Evolutionary conservation across 352 stramenopile species (phyloP).

Genomic region (Phytophthora hybrid): DNA sequence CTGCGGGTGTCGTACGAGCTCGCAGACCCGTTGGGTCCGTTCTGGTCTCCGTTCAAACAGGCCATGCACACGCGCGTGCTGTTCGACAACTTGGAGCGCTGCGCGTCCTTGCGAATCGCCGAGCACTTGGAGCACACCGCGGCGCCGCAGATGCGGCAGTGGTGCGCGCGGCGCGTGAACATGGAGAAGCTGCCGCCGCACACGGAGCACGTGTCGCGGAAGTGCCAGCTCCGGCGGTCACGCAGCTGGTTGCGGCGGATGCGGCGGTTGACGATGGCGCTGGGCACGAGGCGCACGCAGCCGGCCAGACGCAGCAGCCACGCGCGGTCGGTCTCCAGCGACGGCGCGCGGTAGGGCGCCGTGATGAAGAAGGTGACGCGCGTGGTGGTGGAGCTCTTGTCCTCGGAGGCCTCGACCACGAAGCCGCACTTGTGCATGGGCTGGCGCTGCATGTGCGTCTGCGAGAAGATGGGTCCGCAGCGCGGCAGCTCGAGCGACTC

Average conservation of each 20-base stretch:
- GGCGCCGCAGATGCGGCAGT: conserved; percentile 80
- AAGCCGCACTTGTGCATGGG: conserved; percentile 74
- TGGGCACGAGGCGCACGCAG: conserved; percentile 65
- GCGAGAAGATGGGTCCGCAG: conserved; percentile 59
- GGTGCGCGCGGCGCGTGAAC: conserved; percentile 76
- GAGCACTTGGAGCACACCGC: conserved; percentile 85
- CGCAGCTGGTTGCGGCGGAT: conserved; percentile 73
- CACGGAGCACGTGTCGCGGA: conserved; percentile 66
- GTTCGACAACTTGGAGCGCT: conserved; percentile 42
- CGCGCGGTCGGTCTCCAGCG: conserved; percentile 52
- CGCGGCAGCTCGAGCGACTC: conserved; percentile 71
- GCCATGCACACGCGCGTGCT: conserved; percentile 73
- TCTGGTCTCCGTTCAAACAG: conserved; percentile 76
- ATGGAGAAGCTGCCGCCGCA: conserved; percentile 71
- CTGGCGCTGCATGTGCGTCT: conserved; percentile 56
- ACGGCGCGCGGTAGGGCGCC: conserved; percentile 45
- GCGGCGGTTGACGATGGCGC: conserved; percentile 75
- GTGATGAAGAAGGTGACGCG: conserved; percentile 84
- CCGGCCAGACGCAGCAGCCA: conserved; percentile 71
- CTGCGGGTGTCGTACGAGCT: conserved; percentile 41
- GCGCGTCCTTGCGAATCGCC: conserved; percentile 54
- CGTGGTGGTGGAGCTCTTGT: conserved; percentile 61
- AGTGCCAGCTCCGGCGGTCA: conserved; percentile 65
- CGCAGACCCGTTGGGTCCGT: conserved; percentile 32
- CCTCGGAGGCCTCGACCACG: conserved; percentile 74